These are phyloP conservation scores for Micractinium sp. DNA, from an alignment of 139 green algal species.

Conservation along the genomic window DNA sequence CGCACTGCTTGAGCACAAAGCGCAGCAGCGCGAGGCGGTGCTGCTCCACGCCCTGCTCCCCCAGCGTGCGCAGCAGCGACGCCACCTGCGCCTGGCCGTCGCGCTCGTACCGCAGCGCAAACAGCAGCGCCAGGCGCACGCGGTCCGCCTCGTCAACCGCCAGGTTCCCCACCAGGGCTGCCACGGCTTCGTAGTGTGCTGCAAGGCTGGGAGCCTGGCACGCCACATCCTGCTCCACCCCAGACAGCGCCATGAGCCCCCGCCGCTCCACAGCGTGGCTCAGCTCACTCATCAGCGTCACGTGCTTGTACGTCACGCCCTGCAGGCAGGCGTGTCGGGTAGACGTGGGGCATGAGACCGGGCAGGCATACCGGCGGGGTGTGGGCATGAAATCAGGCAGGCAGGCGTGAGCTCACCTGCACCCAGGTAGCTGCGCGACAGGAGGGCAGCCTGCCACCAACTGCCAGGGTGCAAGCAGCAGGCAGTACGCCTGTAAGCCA, in stretches of 20 bases:
- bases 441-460: not conserved
- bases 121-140: conserved; percentile 87
- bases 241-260: conserved; percentile 77
- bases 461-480: not conserved
- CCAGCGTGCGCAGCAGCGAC: conserved; percentile 44
- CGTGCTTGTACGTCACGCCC: conserved; percentile 87
- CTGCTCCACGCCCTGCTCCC: conserved; percentile 33
- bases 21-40: conserved; percentile 35
- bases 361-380: too few relatives aligned
- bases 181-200: conserved; percentile 41
- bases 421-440: not conserved
- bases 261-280: conserved; percentile 62
- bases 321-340: conserved; percentile 21
- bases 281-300: conserved; percentile 86
- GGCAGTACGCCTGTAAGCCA: not conserved
- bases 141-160: conserved; percentile 25
- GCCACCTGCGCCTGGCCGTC: conserved; percentile 65
- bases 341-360: too few relatives aligned
- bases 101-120: conserved; percentile 89
- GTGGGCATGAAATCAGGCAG: not conserved
- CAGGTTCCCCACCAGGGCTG: conserved; percentile 24
- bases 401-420: not conserved
- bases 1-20: conserved; percentile 63
- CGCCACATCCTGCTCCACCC: conserved; percentile 91
- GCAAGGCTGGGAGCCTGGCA: conserved; percentile 56